Percentiles rank a stretch among this genome's conserved stretches.
Evolutionary conservation across 73 alveolate species (phyloP).

Genomic region (Halteria grandinella): DNA sequence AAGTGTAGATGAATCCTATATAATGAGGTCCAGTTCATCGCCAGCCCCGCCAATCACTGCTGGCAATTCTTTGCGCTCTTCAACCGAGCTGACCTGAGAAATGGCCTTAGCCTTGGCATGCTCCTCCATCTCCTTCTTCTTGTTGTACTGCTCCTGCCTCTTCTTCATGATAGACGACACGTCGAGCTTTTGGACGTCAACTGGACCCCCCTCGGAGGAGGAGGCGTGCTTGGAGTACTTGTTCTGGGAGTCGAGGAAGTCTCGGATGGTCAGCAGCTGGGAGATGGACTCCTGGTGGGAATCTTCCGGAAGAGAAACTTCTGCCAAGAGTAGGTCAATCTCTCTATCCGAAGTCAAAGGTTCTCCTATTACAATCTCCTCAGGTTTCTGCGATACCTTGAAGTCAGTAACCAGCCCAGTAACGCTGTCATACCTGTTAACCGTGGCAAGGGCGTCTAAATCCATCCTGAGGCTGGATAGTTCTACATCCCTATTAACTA

Average conservation of each 20-base stretch:
- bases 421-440: not conserved
- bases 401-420: not conserved
- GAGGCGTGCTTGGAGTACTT: too few species aligned
- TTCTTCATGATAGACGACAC: too few species aligned
- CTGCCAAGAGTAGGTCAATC: not conserved
- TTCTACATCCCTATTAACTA: not conserved
- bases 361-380: not conserved
- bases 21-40: constrained; percentile 7
- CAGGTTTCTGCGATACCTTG: not conserved
- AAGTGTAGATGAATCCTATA: not conserved
- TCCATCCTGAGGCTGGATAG: not conserved
- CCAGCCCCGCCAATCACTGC: not conserved
- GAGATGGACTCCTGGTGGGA: too few species aligned
- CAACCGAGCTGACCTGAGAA: not conserved
- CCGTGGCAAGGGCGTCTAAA: not conserved
- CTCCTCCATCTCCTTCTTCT: not conserved
- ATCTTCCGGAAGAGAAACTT: too few species aligned
- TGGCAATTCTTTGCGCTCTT: not conserved
- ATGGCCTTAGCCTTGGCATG: not conserved
- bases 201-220: too few species aligned
- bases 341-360: not conserved
- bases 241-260: too few species aligned
- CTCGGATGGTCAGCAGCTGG: too few species aligned
- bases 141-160: too few species aligned
- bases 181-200: too few species aligned